A percentile compares a stretch with the other conserved stretches of the same genome.
Conservation (phyloP, 164 flowering plant genomes). For the Akebia trifoliata region DNA sequence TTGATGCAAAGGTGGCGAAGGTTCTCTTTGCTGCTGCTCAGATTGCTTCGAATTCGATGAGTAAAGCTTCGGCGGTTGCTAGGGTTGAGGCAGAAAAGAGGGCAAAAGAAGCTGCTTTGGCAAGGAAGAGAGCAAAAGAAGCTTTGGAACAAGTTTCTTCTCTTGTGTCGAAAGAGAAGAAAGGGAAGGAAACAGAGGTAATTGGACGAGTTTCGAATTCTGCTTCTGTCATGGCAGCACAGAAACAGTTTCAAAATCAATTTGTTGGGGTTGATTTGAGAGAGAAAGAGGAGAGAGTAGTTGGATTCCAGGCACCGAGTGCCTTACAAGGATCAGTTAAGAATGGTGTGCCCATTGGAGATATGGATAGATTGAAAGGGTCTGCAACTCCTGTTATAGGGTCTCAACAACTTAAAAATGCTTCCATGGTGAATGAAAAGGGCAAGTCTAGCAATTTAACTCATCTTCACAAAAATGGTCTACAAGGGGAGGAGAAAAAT, state of each 20-base stretch:
- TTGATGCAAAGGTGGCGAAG: slow-evolving; percentile 37
- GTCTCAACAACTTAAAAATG: slow-evolving; percentile 10
- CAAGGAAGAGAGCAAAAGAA: slow-evolving; percentile 58
- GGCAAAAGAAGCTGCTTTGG: slow-evolving; percentile 50
- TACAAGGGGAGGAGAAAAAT: slow-evolving; percentile 12
- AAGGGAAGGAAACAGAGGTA: slow-evolving; percentile 13
- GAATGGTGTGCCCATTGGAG: slow-evolving; percentile 9
- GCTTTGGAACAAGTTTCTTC: slow-evolving; percentile 38
- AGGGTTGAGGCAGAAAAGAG: slow-evolving; percentile 48
- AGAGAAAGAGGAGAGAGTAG: slow-evolving; percentile 6
- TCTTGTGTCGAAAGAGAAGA: slow-evolving; percentile 22
- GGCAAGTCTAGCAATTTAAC: neutral
- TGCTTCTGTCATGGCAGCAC: slow-evolving; percentile 18
- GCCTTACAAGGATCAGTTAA: slow-evolving; percentile 1
- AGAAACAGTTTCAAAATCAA: slow-evolving; percentile 15
- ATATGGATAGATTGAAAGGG: slow-evolving; percentile 11
- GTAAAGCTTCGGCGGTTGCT: slow-evolving; percentile 32
- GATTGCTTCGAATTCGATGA: slow-evolving; percentile 53
- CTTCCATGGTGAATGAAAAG: neutral
- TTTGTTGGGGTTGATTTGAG: neutral
- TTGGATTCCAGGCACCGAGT: slow-evolving; percentile 1
- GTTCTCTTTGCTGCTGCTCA: slow-evolving; percentile 48
- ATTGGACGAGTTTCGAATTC: neutral
- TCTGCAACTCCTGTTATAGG: neutral
- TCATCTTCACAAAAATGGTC: neutral